A percentile compares a stretch with the other conserved stretches of the same genome.
Conservation (phyloP, 345 rosid species). For the Bruguiera sexangula region DNA sequence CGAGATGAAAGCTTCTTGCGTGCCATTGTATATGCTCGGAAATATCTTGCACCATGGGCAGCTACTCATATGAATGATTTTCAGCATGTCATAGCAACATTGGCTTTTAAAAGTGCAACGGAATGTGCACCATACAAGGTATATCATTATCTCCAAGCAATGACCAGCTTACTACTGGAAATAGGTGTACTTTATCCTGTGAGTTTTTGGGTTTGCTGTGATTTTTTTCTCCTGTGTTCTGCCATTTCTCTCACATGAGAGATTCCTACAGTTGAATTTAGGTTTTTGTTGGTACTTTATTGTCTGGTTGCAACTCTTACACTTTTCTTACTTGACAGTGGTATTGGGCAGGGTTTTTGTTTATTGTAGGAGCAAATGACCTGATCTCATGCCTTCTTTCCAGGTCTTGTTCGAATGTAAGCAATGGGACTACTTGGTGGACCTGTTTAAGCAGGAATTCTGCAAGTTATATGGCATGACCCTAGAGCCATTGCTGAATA, state of each 20-base stretch:
- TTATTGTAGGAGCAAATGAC: conserved; percentile 5
- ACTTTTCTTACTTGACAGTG: neutral
- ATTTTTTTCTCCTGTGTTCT: neutral
- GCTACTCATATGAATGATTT: conserved; percentile 79
- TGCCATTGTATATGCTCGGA: conserved; percentile 81
- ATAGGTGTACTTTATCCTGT: neutral
- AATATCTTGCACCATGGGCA: conserved; percentile 86
- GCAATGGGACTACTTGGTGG: conserved; percentile 92
- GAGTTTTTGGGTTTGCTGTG: neutral
- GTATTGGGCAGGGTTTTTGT: neutral
- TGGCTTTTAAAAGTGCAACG: conserved; percentile 82
- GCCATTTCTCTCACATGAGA: neutral
- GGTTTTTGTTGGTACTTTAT: neutral
- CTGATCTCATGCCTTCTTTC: conserved; percentile 13
- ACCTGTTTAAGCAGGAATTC: conserved; percentile 88
- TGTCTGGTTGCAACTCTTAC: neutral
- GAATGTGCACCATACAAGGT: conserved; percentile 85
- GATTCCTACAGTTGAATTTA: neutral
- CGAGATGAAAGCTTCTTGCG: conserved; percentile 61
- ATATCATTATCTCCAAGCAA: conserved; percentile 7
- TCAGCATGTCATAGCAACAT: conserved; percentile 71
- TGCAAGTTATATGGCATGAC: conserved; percentile 97
- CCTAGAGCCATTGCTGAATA: conserved; percentile 79
- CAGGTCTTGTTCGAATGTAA: conserved; percentile 81
- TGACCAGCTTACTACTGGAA: neutral